Evolutionary conservation across 2,329 filamentous ascomycete genomes (phyloP), one percentile per base, ranked within the genome.

Genomic region (Aureobasidium sp.): DNA sequence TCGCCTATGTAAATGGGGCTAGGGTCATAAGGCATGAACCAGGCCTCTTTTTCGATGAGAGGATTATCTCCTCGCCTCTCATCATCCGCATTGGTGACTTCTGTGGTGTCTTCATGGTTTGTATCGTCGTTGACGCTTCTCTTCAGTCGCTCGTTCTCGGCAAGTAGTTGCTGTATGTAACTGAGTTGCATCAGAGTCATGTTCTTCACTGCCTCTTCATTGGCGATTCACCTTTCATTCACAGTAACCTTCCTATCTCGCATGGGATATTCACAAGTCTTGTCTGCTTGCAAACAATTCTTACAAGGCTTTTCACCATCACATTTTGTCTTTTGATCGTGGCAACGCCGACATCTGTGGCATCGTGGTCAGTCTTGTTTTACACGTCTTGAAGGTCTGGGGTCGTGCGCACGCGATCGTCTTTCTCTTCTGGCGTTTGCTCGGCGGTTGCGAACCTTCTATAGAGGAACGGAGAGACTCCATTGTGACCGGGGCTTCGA

Each of bases 1-100:
- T 74, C 71, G 13, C 68, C 69, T 43, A 74, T 70, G 55, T 72
- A 69, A 6, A 74, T 71, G 8, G 73, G 72, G 25, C 69, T 68
- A n/a, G 55, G 57, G 38, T 61, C 54, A 57, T 71, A 64, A 5
- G 69, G 66, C 17, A 71, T 63, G 58, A 74, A 74, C 72, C 73
- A 74, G 7, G 71, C 67, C 21, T 70, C 66, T 4, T 74, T 70
- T 43, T 70, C 69, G 9, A 74, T 64, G 21, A 73, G 63, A 19
- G 72, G 72, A 46, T 74, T 74, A 8, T 66, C 65, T 29, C 66
- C 65, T 13, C 67, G 60, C 57, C 70, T 69, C 62, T 69, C 66
- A 47, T 66, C 61, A 25, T 43, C 46, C 2, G 10, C 27, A 38
- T 62, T 40, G 15, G 37, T 55, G 40, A 29, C 29, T 3, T 47